These are phyloP conservation scores for Paramyrothecium roridum DNA, from an alignment of 2,329 filamentous ascomycete species.

Conservation along the genomic window DNA sequence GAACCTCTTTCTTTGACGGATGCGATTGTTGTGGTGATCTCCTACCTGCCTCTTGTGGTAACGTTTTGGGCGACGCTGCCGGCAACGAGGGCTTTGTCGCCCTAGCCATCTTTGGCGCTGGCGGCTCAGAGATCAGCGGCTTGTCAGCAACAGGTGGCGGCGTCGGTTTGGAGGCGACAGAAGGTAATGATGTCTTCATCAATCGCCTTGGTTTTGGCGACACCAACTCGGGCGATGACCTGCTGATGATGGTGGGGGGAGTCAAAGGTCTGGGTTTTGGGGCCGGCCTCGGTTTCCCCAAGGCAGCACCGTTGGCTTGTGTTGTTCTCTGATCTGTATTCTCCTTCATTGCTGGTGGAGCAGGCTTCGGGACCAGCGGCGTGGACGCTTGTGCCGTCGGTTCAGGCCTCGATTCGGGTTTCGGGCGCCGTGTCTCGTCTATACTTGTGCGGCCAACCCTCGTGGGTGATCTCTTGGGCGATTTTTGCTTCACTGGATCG, in stretches of 20 bases:
- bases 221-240: conserved; percentile 19
- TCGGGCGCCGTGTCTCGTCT: not conserved
- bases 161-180: not conserved
- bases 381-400: not conserved
- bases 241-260: conserved; percentile 11
- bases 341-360: not conserved
- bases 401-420: not conserved
- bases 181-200: conserved; percentile 5
- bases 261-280: conserved; percentile 3
- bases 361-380: not conserved
- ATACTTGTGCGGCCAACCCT: not conserved
- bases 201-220: conserved; percentile 20
- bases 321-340: not conserved
- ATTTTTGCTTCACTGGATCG: conserved; percentile 31
- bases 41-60: not conserved
- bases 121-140: not conserved
- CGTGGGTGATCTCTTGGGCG: conserved; percentile 14
- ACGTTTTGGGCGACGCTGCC: not conserved
- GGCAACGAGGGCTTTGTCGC: not conserved
- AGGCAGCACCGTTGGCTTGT: not conserved
- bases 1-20: not conserved
- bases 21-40: not conserved
- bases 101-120: not conserved
- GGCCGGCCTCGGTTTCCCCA: not conserved
- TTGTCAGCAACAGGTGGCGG: not conserved